Base-by-base conservation (phyloP, 2,329 filamentous ascomycete species). In the Sphaerulina vaccinii region DNA sequence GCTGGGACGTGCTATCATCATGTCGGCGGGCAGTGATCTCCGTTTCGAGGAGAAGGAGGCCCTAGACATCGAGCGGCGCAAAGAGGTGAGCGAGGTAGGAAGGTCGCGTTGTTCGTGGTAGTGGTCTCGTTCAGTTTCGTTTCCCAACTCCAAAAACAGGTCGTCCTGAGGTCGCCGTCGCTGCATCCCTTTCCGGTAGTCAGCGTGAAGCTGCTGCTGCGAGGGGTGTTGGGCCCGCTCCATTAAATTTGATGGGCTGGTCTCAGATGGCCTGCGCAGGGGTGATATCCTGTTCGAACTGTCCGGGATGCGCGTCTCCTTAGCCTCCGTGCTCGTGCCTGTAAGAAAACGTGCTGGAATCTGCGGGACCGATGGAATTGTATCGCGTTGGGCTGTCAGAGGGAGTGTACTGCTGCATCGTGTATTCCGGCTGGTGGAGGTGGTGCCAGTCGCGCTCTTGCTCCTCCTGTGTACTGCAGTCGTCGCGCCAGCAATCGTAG, bases 71-170 rank as follows among this genome's bases (percentile, higher is more conserved):
- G 49, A 40, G 33, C 33, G 49, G n/a, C 32, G 40, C 5, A 32
- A 10, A 19, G 49, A 3, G 40, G 41, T 22, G 22, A 32, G 11
- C 22, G 49, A 3, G 40, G 41, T 22, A 33, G 32, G 15, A 16
- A 27, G 13, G 42, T 21, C 15, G 16, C 11, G 45, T 19, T 10
- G 33, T 32, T 15, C n/a, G 8, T 85, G 2, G 83, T 83, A 65
- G 79, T 35, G 38, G 33, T 11, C 5, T 2, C 18, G 5, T 11
- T 37, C 36, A 50, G 42, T 52, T 47, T 65, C 59, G 46, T 58
- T 32, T 35, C 62, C 65, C 32, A 67, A 58, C 48, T 64, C 61
- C 42, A 67, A 51, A 55, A 67, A 67, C 38, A 66, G 49, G 51
- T 67, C 43, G 43, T 37, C 32, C 27, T 32, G 27, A 2, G 6